These are phyloP conservation scores for Phytophthora aleatoria DNA, from an alignment of 352 stramenopile species.

Conservation along the genomic window DNA sequence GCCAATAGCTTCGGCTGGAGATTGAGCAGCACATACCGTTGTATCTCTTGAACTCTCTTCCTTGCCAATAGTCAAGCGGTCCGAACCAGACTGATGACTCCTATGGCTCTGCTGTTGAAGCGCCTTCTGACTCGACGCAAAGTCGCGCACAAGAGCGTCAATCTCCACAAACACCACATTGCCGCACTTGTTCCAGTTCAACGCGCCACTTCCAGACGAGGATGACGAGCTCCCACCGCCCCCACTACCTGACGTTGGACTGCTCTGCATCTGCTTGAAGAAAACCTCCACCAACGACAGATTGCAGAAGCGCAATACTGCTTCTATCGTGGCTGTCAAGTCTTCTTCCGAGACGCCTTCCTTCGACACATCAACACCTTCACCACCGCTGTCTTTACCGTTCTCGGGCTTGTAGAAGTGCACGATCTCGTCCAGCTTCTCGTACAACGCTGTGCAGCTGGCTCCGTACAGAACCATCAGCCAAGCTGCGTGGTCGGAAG, in stretches of 20 bases:
- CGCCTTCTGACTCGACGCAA: conserved; percentile 64
- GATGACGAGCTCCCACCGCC: conserved; percentile 21
- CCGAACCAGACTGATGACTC: conserved; percentile 20
- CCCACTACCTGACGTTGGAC: conserved; percentile 17
- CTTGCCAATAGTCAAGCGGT: conserved; percentile 14
- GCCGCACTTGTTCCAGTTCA: conserved; percentile 83
- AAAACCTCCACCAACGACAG: conserved; percentile 75
- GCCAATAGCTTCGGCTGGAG: conserved; percentile 59
- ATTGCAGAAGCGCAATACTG: conserved; percentile 82
- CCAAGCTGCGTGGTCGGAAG: conserved; percentile 54
- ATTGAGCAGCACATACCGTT: conserved; percentile 17
- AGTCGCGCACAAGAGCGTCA: conserved; percentile 78
- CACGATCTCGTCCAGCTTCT: conserved; percentile 85
- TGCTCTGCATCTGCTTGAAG: conserved; percentile 54
- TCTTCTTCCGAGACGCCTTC: conserved; percentile 56
- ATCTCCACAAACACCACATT: conserved; percentile 88
- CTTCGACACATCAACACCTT: conserved; percentile 15
- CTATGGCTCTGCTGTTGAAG: conserved; percentile 30
- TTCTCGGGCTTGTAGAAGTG: conserved; percentile 54
- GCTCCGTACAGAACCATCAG: conserved; percentile 72
- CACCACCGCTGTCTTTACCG: conserved; percentile 17
- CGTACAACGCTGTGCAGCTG: conserved; percentile 75
- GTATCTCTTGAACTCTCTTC: conserved; percentile 21
- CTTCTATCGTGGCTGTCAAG: conserved; percentile 59
- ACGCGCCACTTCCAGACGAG: conserved; percentile 15